phyloP scores from a whole-genome alignment of 2,329 filamentous ascomycete genomes.

The Nannizziopsis barbatae region DNA sequence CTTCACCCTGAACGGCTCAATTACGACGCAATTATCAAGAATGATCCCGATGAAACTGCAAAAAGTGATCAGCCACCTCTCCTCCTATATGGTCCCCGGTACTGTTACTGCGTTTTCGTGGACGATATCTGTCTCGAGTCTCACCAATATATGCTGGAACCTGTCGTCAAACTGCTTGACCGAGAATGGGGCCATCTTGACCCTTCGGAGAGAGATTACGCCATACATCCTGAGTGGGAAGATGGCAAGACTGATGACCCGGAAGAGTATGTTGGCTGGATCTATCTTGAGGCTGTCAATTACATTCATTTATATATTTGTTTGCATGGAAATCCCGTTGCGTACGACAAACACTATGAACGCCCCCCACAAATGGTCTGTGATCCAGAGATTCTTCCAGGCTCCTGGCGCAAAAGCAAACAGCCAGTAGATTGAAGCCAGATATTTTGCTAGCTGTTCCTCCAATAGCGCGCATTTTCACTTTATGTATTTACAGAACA shows the following conservation, averaged over 20 bases:
- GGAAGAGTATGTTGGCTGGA: slow-evolving; percentile 18
- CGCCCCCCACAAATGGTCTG: no score
- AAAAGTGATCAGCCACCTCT: neutral
- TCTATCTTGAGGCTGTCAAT: no score
- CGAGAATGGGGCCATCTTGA: slow-evolving; percentile 11
- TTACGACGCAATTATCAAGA: neutral
- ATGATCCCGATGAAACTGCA: neutral
- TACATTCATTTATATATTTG: no score
- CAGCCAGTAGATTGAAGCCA: no score
- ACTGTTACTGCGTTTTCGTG: slow-evolving; percentile 16
- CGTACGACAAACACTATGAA: no score
- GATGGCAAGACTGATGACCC: slow-evolving; percentile 14
- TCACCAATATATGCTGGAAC: slow-evolving; percentile 12
- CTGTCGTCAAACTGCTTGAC: slow-evolving; percentile 14
- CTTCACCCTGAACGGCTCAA: neutral
- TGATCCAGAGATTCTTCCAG: no score
- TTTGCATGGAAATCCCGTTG: no score
- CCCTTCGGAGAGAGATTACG: slow-evolving; percentile 12
- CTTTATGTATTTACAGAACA: no score
- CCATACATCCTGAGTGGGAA: slow-evolving; percentile 15
- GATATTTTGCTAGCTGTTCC: no score
- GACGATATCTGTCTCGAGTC: slow-evolving; percentile 18
- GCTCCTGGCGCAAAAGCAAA: no score
- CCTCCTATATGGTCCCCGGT: slow-evolving; percentile 8
- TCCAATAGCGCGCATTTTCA: no score